phyloP scores from a whole-genome alignment of 1,284 basidiomycete species.

The Ceratobasidium sp. region DNA sequence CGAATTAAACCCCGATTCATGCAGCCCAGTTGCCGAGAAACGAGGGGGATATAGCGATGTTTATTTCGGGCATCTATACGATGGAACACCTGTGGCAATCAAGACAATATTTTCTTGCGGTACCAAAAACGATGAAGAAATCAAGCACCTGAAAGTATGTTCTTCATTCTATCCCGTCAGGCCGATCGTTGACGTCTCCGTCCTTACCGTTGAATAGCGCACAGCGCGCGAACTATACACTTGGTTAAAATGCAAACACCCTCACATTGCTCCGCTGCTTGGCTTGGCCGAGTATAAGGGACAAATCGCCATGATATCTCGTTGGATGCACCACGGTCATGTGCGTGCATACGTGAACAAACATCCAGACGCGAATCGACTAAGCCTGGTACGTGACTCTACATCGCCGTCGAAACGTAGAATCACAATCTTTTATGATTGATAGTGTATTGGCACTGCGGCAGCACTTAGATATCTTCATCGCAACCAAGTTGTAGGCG shows the following conservation, averaged over 20 bases:
- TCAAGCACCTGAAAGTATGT: neutral
- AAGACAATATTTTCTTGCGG: neutral
- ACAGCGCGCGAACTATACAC: neutral
- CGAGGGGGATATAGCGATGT: neutral
- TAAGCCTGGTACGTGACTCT: neutral
- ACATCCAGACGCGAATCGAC: neutral
- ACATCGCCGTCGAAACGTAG: neutral
- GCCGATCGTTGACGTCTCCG: neutral
- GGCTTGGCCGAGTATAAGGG: neutral
- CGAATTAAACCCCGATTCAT: neutral
- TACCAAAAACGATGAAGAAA: neutral
- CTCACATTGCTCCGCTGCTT: neutral
- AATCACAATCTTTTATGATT: neutral
- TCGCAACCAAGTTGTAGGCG: neutral
- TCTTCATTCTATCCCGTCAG: neutral
- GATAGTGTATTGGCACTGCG: neutral
- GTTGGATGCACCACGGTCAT: slow-evolving; percentile 1
- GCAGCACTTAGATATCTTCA: neutral
- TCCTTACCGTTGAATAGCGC: neutral
- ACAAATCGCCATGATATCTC: slow-evolving; percentile 1
- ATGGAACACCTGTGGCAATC: neutral
- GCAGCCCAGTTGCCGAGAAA: neutral
- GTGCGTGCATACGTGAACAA: neutral
- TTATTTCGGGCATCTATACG: neutral
- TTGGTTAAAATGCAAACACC: neutral